phyloP scores from a whole-genome alignment of 495 filamentous ascomycete species.

The Astrocystis sublimbata region DNA sequence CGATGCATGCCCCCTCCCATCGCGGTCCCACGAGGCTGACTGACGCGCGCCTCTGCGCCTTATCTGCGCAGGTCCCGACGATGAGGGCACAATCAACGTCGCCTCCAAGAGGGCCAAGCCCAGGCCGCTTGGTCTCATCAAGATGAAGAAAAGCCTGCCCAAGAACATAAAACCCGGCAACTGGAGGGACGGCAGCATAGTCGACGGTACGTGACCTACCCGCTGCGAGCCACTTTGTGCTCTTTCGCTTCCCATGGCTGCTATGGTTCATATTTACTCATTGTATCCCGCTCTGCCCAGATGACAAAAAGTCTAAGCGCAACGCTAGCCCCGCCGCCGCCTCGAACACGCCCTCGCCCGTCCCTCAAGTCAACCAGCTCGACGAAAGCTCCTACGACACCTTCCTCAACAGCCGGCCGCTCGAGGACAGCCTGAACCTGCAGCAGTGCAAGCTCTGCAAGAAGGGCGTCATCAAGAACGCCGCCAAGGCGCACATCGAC shows the following conservation, averaged over 20 bases:
- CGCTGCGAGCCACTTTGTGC: background rate
- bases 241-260: background rate
- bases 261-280: background rate
- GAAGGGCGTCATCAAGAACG: constrained; percentile 64
- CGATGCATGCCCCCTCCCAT: background rate
- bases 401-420: constrained; percentile 73
- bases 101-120: constrained; percentile 62
- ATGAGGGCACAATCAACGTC: constrained; percentile 59
- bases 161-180: constrained; percentile 60
- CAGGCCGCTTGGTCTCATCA: constrained; percentile 58
- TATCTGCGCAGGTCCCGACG: constrained; percentile 36
- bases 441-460: constrained; percentile 84
- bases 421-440: constrained; percentile 65
- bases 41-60: constrained; percentile 9
- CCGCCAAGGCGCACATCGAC: constrained; percentile 64
- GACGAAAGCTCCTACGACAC: constrained; percentile 67
- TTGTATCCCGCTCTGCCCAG: constrained; percentile 20
- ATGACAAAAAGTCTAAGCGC: constrained; percentile 50
- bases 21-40: background rate
- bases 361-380: constrained; percentile 68
- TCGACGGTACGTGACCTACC: constrained; percentile 53
- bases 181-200: constrained; percentile 52
- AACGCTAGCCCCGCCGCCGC: constrained; percentile 47
- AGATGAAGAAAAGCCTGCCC: constrained; percentile 64
- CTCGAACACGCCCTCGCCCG: constrained; percentile 42